Percentiles rank a stretch among this genome's conserved stretches.
Evolutionary conservation across 345 rosid species (phyloP).

Genomic region (Sisymbrium altissimum): DNA sequence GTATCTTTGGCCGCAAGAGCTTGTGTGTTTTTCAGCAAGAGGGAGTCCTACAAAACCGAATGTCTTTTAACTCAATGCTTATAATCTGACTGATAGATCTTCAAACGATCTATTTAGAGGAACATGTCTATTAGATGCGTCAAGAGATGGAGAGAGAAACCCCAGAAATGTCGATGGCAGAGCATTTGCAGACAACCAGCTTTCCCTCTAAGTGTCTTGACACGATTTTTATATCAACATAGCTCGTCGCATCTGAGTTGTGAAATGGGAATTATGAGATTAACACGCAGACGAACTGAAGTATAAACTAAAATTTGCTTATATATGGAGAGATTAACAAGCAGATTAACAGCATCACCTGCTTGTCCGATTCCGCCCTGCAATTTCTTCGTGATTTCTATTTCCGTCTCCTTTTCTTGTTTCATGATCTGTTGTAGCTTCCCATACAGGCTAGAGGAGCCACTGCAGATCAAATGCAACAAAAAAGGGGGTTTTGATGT

Average conservation of each 20-base stretch:
- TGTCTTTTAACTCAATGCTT: neutral
- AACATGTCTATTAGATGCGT: neutral
- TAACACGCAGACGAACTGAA: constrained; percentile 6
- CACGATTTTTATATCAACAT: constrained; percentile 49
- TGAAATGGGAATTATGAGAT: constrained; percentile 6
- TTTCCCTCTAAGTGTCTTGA: constrained; percentile 78
- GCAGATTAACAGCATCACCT: constrained; percentile 39
- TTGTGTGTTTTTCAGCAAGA: constrained; percentile 30
- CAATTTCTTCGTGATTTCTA: constrained; percentile 42
- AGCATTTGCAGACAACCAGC: constrained; percentile 67
- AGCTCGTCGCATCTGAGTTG: constrained; percentile 46
- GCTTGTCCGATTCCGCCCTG: constrained; percentile 35
- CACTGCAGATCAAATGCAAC: constrained; percentile 35
- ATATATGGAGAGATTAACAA: too few species aligned
- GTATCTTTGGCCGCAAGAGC: constrained; percentile 28
- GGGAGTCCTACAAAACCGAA: constrained; percentile 41
- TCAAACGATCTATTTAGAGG: neutral
- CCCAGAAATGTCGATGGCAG: constrained; percentile 42
- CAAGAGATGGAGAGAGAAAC: constrained; percentile 34
- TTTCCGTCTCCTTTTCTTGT: constrained; percentile 66
- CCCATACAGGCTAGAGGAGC: constrained; percentile 53
- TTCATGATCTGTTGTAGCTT: constrained; percentile 74
- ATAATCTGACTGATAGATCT: neutral
- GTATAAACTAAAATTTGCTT: neutral
- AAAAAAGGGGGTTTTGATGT: constrained; percentile 6